A percentile compares a stretch with the other conserved stretches of the same genome.
Conservation (phyloP, 140 eudicot species). For the Anethum foeniculum region DNA sequence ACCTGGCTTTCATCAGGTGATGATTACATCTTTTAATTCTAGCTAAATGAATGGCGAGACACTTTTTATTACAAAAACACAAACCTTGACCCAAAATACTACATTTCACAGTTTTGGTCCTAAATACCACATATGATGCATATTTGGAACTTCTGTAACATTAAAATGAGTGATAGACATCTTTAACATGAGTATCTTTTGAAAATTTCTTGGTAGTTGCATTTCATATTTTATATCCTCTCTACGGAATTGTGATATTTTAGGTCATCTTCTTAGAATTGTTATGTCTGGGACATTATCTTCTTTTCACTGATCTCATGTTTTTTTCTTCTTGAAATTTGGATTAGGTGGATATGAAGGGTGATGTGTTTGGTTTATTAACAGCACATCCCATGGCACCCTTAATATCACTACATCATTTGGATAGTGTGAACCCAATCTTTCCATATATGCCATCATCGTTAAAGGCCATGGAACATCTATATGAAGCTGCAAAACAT, state of each 20-base stretch:
- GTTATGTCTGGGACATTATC: not conserved
- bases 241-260: not conserved
- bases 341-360: conserved; percentile 64
- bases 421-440: conserved; percentile 48
- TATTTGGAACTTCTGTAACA: too few relatives aligned
- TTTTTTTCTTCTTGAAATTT: not conserved
- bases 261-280: not conserved
- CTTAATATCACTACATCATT: conserved; percentile 57
- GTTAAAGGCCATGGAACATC: conserved; percentile 42
- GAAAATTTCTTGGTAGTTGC: not conserved
- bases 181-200: too few relatives aligned
- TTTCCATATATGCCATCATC: conserved; percentile 51
- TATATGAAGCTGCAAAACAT: conserved; percentile 34
- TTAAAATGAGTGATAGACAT: too few relatives aligned
- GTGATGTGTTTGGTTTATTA: conserved; percentile 56
- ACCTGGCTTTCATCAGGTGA: conserved; percentile 83
- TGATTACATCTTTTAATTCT: not conserved
- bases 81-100: not conserved
- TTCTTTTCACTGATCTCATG: not conserved
- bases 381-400: conserved; percentile 74
- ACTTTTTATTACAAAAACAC: not conserved
- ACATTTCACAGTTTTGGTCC: not conserved
- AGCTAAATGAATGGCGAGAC: not conserved
- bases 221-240: not conserved
- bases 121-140: not conserved